phyloP scores from a whole-genome alignment of 2,329 filamentous ascomycete genomes.

The Westerdykella aurantiaca region DNA sequence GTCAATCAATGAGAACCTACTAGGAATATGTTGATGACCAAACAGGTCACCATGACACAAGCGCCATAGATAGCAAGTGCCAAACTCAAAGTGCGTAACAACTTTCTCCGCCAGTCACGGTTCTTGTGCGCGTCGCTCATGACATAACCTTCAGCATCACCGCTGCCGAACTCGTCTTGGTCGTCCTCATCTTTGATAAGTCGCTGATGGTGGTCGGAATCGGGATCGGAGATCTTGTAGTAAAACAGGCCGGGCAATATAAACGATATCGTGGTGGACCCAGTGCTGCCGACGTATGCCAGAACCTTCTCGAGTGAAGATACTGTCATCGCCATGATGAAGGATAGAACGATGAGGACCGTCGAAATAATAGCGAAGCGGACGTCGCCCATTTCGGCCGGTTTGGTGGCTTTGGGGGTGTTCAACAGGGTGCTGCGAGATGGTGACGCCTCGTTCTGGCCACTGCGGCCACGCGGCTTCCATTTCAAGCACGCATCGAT shows the following conservation, averaged over 20 bases:
- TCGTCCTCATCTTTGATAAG: constrained; percentile 89
- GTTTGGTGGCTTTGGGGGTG: constrained; percentile 14
- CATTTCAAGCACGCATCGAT: constrained; percentile 91
- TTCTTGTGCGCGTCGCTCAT: constrained; percentile 45
- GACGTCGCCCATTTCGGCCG: constrained; percentile 68
- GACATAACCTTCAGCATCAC: constrained; percentile 46
- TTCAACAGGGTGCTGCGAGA: constrained; percentile 43
- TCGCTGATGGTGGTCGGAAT: constrained; percentile 78
- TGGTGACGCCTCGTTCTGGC: constrained; percentile 38
- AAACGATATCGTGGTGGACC: constrained; percentile 92
- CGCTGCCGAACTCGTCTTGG: constrained; percentile 56
- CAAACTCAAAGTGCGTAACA: constrained; percentile 66
- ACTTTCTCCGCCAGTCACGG: constrained; percentile 58
- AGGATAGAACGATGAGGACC: constrained; percentile 74
- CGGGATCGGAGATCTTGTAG: constrained; percentile 92
- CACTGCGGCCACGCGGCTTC: constrained; percentile 54
- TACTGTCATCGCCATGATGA: constrained; percentile 85
- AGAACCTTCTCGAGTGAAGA: constrained; percentile 84
- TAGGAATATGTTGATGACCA: constrained; percentile 81
- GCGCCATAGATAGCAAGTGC: constrained; percentile 76
- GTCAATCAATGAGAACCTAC: constrained; percentile 52
- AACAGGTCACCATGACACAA: constrained; percentile 81
- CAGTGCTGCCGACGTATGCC: constrained; percentile 91
- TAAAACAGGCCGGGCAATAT: constrained; percentile 95
- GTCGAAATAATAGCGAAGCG: constrained; percentile 89